phyloP scores from a whole-genome alignment of 768 basidiomycete species.

The Mycena amicta region DNA sequence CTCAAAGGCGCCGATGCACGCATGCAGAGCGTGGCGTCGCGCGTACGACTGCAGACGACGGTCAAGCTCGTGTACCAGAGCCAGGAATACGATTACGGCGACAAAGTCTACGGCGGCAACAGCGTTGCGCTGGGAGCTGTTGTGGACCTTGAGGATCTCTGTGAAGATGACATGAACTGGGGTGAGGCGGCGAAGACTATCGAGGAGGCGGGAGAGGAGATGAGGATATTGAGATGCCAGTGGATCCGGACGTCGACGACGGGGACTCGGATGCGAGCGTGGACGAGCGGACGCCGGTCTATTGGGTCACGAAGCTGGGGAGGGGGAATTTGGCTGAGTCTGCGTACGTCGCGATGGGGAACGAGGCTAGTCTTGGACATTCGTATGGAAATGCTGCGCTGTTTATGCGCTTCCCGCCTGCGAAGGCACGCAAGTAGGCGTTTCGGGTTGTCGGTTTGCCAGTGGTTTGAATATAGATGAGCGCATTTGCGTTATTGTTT shows the following conservation, averaged over 20 bases:
- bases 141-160: neutral
- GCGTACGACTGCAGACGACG: neutral
- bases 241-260: neutral
- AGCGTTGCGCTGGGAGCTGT: neutral
- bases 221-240: neutral
- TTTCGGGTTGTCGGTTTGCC: too few relatives aligned
- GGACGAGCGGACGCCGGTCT: neutral
- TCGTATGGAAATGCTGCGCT: neutral
- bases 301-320: neutral
- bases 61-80: neutral
- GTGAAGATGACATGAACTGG: neutral
- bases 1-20: neutral
- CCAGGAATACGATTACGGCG: too few relatives aligned
- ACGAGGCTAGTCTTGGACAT: neutral
- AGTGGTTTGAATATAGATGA: too few relatives aligned
- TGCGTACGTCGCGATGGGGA: neutral
- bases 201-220: neutral
- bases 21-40: neutral
- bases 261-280: neutral
- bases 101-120: neutral
- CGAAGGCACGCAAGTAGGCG: too few relatives aligned
- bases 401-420: neutral
- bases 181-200: neutral
- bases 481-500: too few relatives aligned
- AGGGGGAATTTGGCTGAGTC: neutral